phyloP scores from a whole-genome alignment of 169 alveolate species.

The Cyclospora cayetanensis region DNA sequence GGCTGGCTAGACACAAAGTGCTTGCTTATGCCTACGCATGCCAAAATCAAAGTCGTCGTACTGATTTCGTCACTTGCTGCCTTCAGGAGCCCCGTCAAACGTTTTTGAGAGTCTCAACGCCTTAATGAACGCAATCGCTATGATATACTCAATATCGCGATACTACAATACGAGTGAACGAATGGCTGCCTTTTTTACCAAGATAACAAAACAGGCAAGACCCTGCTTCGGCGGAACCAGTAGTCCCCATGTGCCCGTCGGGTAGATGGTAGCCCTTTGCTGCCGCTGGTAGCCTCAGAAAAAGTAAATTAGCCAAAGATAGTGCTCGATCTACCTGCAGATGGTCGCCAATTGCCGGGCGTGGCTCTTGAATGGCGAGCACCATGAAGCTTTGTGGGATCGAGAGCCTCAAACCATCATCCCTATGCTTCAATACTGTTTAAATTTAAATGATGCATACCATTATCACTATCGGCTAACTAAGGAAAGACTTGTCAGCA shows the following conservation, averaged over 20 bases:
- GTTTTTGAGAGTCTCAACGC: constrained; percentile 95
- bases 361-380: constrained; percentile 75
- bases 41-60: too few species aligned
- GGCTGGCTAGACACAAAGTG: too few species aligned
- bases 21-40: too few species aligned
- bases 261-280: too few species aligned
- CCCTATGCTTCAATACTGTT: constrained; percentile 92
- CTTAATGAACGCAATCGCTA: constrained; percentile 94
- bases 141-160: constrained; percentile 97
- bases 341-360: constrained; percentile 49
- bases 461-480: constrained; percentile 90
- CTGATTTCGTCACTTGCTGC: neutral
- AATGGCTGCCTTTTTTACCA: constrained; percentile 95
- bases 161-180: constrained; percentile 96
- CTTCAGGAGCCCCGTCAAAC: constrained; percentile 87
- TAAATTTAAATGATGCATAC: constrained; percentile 92
- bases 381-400: constrained; percentile 87
- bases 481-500: constrained; percentile 91
- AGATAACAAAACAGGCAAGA: constrained; percentile 92
- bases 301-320: neutral
- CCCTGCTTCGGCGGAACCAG: neutral
- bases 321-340: constrained; percentile 24
- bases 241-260: too few species aligned
- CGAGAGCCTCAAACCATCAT: constrained; percentile 91
- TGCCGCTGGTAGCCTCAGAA: too few species aligned